Percentiles rank a stretch among this genome's conserved stretches.
These are phyloP conservation scores for Digitaria exilis DNA, from an alignment of 202 grass and related monocot species.

Conservation along the genomic window DNA sequence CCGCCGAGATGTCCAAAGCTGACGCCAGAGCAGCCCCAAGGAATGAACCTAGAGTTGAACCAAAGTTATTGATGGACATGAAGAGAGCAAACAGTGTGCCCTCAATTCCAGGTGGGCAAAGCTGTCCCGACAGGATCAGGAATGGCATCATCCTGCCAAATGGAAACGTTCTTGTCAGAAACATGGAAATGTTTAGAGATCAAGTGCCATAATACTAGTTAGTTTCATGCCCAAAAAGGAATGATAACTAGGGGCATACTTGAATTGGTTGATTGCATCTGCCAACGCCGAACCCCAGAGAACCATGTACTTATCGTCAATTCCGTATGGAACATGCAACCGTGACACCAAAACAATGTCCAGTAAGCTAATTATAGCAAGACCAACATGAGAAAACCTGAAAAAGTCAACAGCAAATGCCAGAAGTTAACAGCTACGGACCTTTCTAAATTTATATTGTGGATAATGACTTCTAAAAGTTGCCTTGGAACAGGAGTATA, in stretches of 20 bases:
- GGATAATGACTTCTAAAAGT: not conserved
- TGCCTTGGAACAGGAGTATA: slow-evolving; percentile 19
- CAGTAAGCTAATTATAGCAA: slow-evolving; percentile 56
- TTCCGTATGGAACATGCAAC: slow-evolving; percentile 61
- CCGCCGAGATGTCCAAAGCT: slow-evolving; percentile 53
- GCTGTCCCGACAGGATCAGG: slow-evolving; percentile 69
- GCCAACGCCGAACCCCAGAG: slow-evolving; percentile 69
- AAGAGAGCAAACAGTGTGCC: slow-evolving; percentile 80
- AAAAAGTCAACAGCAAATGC: slow-evolving; percentile 34
- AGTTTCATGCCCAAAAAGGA: slow-evolving; percentile 31
- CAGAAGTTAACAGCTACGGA: slow-evolving; percentile 27
- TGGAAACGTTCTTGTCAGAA: slow-evolving; percentile 37
- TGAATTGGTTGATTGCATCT: slow-evolving; percentile 83
- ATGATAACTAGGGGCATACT: slow-evolving; percentile 47
- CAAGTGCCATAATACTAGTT: not conserved
- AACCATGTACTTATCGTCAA: slow-evolving; percentile 75
- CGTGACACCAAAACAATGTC: slow-evolving; percentile 67
- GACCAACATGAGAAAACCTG: slow-evolving; percentile 77
- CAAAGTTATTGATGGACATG: slow-evolving; percentile 81
- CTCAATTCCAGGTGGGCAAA: slow-evolving; percentile 83
- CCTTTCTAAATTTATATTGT: not conserved
- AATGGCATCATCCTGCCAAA: slow-evolving; percentile 79
- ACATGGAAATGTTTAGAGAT: slow-evolving; percentile 16
- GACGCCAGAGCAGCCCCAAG: slow-evolving; percentile 63
- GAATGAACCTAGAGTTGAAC: slow-evolving; percentile 69